phyloP scores from a whole-genome alignment of 1,139 yeast genomes.

The Taphrina deformans region DNA sequence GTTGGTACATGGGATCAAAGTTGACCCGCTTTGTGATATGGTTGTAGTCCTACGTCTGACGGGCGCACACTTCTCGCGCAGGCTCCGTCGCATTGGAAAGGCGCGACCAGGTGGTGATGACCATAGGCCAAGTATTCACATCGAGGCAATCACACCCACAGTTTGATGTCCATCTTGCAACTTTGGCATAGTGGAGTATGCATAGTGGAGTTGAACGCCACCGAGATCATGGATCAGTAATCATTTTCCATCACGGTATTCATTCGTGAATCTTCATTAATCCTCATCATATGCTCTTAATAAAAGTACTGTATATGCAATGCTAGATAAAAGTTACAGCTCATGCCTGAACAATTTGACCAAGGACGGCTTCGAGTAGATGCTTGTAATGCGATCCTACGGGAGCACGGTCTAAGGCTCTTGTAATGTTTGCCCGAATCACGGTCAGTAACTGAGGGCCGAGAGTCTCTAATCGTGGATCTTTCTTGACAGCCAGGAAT shows the following conservation, averaged over 20 bases:
- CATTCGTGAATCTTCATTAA: background rate
- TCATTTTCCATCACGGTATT: no score
- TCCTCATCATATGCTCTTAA: background rate
- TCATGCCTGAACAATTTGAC: background rate
- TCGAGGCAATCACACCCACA: background rate
- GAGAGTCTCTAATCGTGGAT: slow-evolving; percentile 5
- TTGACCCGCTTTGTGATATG: no score
- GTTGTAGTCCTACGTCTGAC: background rate
- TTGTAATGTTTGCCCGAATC: slow-evolving; percentile 1
- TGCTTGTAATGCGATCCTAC: slow-evolving; percentile 5
- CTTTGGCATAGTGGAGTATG: no score
- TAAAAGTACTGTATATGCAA: background rate
- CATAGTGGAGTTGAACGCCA: background rate
- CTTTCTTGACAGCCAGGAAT: background rate
- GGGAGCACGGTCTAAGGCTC: slow-evolving; percentile 6
- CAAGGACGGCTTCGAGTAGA: background rate
- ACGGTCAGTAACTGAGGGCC: slow-evolving; percentile 7
- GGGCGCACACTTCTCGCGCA: background rate
- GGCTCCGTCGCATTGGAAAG: background rate
- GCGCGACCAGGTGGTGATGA: background rate
- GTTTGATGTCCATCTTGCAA: background rate
- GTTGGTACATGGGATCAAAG: background rate
- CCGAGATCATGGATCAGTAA: background rate
- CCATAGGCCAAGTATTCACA: background rate
- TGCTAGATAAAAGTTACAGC: background rate